Base-by-base conservation (phyloP, 306 rosid species). In the Sicyos edulis region DNA sequence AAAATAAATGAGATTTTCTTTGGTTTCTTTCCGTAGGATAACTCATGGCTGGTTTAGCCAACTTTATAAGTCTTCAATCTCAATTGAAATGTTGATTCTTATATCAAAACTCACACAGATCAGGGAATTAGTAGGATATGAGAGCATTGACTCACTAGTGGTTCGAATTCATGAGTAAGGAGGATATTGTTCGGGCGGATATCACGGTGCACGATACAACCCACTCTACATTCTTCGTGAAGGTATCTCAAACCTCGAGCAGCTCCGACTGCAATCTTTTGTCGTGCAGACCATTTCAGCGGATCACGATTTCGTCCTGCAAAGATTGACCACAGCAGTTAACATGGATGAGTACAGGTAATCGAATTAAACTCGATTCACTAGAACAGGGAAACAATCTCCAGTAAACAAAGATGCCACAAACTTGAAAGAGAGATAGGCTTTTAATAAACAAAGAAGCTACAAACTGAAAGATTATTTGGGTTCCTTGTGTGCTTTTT, bases 211-310 rank as follows among this genome's bases (percentile, higher is more conserved):
- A 93, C 93, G 74, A 93, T 93, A 73, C 99, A 93, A n/a, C 99
- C 99, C 69, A 93, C 99, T 79, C 99, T 85, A 71, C 99, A 93
- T 86, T 93, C 99, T 82, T 93, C 99, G 10, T 93, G 99, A 68
- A 93, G 97, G 84, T 93, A 93, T 79, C 99, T 87, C 85, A 93
- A 84, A 73, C 99, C 99, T 60, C 97, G 89, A 50, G 99, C 95
- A 52, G 99, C 99, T 79, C 99, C 97, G 10, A 93, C 90, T 26
- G 97, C 95, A 37, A 88, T 85, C 65, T 82, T 90, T 74, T 87
- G 96, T 54, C 99, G 75, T 22, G 95, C 96, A 57, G 82, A 73
- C 99, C 99, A 93, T 83, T 85, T 85, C 77, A 93, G 60, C 1
- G 80, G 83, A 52, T 74, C 51, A 70, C 73, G 57, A 72, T 73